Percentiles rank a stretch among this genome's conserved stretches.
phyloP scores from a whole-genome alignment of 2,329 filamentous ascomycete species.

The Pestalotiopsis sp. region DNA sequence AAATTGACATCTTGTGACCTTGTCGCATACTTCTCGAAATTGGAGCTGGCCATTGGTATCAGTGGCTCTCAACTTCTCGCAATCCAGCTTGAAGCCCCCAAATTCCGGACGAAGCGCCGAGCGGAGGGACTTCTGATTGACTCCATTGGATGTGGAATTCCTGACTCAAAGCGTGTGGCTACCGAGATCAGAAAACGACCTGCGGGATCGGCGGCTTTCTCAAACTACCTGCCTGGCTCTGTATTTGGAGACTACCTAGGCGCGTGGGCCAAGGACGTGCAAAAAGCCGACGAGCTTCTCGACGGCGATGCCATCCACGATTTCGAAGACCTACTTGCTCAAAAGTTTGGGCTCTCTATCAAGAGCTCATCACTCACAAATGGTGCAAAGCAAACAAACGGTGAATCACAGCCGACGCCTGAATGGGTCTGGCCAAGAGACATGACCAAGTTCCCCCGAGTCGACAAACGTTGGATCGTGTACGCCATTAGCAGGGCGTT shows the following conservation, averaged over 20 bases:
- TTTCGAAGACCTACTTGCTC: constrained; percentile 54
- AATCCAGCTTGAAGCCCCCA: constrained; percentile 68
- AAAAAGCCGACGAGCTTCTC: constrained; percentile 51
- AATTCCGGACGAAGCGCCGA: constrained; percentile 56
- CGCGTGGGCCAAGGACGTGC: constrained; percentile 46
- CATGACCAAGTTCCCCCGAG: constrained; percentile 50
- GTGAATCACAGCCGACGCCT: constrained; percentile 29
- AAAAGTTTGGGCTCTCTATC: constrained; percentile 50
- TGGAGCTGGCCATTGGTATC: constrained; percentile 68
- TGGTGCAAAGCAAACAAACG: constrained; percentile 22
- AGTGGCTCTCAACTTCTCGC: constrained; percentile 66
- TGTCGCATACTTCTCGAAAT: constrained; percentile 65
- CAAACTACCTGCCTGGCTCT: constrained; percentile 48
- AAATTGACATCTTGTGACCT: constrained; percentile 44
- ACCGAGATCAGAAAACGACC: constrained; percentile 31
- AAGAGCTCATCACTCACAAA: constrained; percentile 22
- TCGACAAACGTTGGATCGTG: constrained; percentile 68
- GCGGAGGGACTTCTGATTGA: constrained; percentile 70
- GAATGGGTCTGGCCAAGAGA: constrained; percentile 56
- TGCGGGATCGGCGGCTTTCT: constrained; percentile 36
- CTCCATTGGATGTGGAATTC: constrained; percentile 69
- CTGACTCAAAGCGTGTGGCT: constrained; percentile 40
- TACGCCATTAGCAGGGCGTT: constrained; percentile 66
- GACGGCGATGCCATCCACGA: constrained; percentile 45
- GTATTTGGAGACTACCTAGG: constrained; percentile 52